Evolutionary conservation across 495 filamentous ascomycete genomes (phyloP).

Genomic region (Hypoxylon trugodes): DNA sequence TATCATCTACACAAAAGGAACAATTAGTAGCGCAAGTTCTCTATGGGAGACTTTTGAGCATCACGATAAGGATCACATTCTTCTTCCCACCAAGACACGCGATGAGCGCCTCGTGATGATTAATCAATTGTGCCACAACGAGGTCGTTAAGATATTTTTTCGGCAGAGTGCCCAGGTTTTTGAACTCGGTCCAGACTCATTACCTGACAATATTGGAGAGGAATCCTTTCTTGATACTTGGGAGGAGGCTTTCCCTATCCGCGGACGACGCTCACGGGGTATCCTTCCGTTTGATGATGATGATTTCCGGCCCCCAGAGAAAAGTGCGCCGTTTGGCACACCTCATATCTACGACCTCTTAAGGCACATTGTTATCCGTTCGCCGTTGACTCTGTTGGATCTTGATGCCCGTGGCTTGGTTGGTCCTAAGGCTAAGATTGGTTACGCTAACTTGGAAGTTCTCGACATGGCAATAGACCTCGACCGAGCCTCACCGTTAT

Average conservation of each 20-base stretch:
- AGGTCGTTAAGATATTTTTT: slow-evolving; percentile 14
- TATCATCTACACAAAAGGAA: slow-evolving; percentile 30
- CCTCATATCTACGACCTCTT: slow-evolving; percentile 23
- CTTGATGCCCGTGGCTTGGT: slow-evolving; percentile 21
- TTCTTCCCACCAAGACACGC: slow-evolving; percentile 20
- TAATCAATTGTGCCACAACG: slow-evolving; percentile 14
- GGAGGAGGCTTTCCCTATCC: slow-evolving; percentile 23
- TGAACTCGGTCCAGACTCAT: slow-evolving; percentile 3
- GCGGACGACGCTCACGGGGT: not conserved
- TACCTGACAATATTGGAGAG: not conserved
- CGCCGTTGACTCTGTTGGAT: slow-evolving; percentile 28
- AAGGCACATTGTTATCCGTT: slow-evolving; percentile 36
- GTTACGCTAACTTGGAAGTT: slow-evolving; percentile 3
- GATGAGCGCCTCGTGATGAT: slow-evolving; percentile 1
- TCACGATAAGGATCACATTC: slow-evolving; percentile 14
- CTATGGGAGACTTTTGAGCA: slow-evolving; percentile 13
- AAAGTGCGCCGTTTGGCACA: not conserved
- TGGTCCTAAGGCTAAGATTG: not conserved
- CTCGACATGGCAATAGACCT: slow-evolving; percentile 32
- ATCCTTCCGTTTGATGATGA: slow-evolving; percentile 44
- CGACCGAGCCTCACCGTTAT: slow-evolving; percentile 36
- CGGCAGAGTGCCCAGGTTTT: slow-evolving; percentile 36
- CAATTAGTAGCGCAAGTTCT: not conserved
- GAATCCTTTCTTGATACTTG: not conserved
- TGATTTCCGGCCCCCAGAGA: not conserved